Conservation (phyloP, 1,284 basidiomycete species). For the Tremellales sp. region DNA sequence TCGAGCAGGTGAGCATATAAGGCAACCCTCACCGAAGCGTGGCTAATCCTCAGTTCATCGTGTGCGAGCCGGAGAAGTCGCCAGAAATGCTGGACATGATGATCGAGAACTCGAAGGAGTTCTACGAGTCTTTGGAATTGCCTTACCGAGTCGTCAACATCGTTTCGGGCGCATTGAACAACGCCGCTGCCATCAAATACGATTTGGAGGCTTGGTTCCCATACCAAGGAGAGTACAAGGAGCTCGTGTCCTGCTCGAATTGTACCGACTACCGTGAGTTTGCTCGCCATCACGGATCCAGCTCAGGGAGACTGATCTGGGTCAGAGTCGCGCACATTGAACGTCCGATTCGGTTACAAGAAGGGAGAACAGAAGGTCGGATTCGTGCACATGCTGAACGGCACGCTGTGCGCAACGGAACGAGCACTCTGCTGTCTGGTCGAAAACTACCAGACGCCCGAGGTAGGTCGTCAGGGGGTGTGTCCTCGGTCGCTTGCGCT, state of each 20-base stretch:
- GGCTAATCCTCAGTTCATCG: slow-evolving; percentile 67
- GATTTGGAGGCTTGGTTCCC: slow-evolving; percentile 99
- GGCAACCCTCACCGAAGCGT: not conserved
- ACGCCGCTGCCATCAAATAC: slow-evolving; percentile 94
- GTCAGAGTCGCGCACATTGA: slow-evolving; percentile 79
- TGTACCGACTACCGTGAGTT: slow-evolving; percentile 90
- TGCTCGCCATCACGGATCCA: not conserved
- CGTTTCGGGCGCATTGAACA: slow-evolving; percentile 91
- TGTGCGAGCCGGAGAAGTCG: slow-evolving; percentile 89
- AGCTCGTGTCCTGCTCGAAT: slow-evolving; percentile 85
- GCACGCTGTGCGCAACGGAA: slow-evolving; percentile 94
- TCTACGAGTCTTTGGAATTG: slow-evolving; percentile 90
- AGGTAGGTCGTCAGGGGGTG: slow-evolving; percentile 57
- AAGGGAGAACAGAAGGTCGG: slow-evolving; percentile 81
- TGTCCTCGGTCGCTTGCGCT: not conserved
- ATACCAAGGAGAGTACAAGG: slow-evolving; percentile 94
- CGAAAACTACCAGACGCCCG: slow-evolving; percentile 97
- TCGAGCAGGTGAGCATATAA: slow-evolving; percentile 61
- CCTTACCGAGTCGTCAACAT: slow-evolving; percentile 94
- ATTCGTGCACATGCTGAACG: slow-evolving; percentile 97
- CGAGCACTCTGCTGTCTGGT: slow-evolving; percentile 93
- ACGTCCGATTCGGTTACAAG: slow-evolving; percentile 85
- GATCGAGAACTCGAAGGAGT: slow-evolving; percentile 83
- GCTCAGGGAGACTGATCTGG: slow-evolving; percentile 6
- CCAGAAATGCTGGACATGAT: slow-evolving; percentile 92